Evolutionary conservation across 2,329 filamentous ascomycete genomes (phyloP).

Genomic region (Colletotrichum horii): DNA sequence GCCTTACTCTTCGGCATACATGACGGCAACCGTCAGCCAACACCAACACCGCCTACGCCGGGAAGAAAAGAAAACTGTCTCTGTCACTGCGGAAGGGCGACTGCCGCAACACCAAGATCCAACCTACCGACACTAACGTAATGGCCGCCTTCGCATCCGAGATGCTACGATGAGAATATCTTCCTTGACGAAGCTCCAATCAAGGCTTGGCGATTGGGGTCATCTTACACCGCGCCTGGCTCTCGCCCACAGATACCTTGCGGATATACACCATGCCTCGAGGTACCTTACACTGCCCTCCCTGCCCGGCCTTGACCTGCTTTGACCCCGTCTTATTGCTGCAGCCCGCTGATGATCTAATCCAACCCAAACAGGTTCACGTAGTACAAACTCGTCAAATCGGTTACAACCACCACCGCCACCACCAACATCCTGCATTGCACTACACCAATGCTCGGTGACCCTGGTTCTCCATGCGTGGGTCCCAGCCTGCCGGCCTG

Average conservation of each 20-base stretch:
- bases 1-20: neutral
- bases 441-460: neutral
- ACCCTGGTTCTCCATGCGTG: neutral
- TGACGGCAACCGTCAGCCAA: neutral
- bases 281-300: neutral
- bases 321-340: neutral
- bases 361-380: neutral
- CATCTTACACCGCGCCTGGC: neutral
- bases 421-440: neutral
- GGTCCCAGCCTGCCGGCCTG: neutral
- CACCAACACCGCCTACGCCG: neutral
- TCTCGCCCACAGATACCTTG: neutral
- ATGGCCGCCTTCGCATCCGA: neutral
- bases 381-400: neutral
- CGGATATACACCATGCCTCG: neutral
- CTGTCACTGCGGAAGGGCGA: neutral
- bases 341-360: conserved; percentile 8
- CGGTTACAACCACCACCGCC: neutral
- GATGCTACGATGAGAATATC: neutral
- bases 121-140: neutral
- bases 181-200: neutral
- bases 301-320: neutral
- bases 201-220: neutral
- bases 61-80: neutral
- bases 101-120: neutral